Percentiles rank a stretch among this genome's conserved stretches.
Conservation (phyloP, 768 basidiomycete species). For the Mycena pura region DNA sequence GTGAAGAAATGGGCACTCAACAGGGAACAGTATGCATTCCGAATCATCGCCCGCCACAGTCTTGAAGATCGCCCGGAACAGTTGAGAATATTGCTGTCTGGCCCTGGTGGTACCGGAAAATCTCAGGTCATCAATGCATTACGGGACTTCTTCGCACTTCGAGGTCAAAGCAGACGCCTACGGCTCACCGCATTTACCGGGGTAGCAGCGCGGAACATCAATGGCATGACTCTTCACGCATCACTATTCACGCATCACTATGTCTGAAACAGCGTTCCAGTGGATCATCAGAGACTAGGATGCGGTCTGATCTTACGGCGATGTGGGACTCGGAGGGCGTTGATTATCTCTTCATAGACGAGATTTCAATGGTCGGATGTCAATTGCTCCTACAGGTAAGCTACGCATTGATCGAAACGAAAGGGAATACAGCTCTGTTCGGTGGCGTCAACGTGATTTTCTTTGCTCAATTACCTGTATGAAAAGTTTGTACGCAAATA, state of each 20-base stretch:
- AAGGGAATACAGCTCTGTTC: conserved; percentile 36
- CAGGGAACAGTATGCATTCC: not conserved
- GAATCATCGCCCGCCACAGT: not conserved
- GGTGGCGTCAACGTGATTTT: conserved; percentile 50
- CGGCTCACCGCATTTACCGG: conserved; percentile 44
- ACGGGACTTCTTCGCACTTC: conserved; percentile 17
- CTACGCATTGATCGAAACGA: conserved; percentile 40
- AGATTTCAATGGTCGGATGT: conserved; percentile 49
- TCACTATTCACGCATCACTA: conserved; percentile 12
- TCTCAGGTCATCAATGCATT: conserved; percentile 33
- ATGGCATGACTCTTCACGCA: conserved; percentile 47
- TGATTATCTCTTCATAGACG: conserved; percentile 47
- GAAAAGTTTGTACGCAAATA: not conserved
- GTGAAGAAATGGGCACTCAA: not conserved
- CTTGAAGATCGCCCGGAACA: conserved; percentile 3
- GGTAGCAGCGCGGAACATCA: conserved; percentile 45
- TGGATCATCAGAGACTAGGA: not conserved
- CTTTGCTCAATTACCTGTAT: conserved; percentile 47
- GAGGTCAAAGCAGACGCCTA: conserved; percentile 32
- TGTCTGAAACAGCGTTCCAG: not conserved
- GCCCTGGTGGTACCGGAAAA: conserved; percentile 40
- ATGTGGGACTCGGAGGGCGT: conserved; percentile 51
- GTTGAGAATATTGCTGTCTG: conserved; percentile 34
- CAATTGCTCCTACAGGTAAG: conserved; percentile 38
- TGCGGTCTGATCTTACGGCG: conserved; percentile 30